Base-by-base conservation (phyloP, 345 rosid genomes). In the Acer campestre region DNA sequence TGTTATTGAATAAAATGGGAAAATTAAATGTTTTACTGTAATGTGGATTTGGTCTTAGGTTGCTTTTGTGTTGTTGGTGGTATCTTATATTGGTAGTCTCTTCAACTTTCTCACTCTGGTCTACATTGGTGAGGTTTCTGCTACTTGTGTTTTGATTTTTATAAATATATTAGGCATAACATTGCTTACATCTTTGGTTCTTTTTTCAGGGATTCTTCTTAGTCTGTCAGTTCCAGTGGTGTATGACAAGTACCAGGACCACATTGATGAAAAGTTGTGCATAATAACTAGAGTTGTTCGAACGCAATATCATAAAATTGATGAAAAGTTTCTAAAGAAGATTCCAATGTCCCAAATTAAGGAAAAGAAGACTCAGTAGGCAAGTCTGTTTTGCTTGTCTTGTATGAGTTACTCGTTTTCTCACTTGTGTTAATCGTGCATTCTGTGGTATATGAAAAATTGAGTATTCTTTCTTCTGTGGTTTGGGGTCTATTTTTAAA, bases 361-460 rank as follows among this genome's bases (percentile, higher is more conserved):
- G 86, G 91, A 83, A 71, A 93, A 92, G 89, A 97, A 92, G 86
- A 83, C 75, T 71, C 87, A 86, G 78, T 93, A 94, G 95, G 87
- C 79, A 86, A 80, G 89, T 77, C 46, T 61, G 61, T n/a, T 75
- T 59, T 11, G 61, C 7, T 61, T 2, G 6, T 8, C 11, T 35
- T 65, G 6, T 27, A 17, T 38, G 31, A 66, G n/a, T 67, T 56
- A 4, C n/a, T 71, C 10, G 20, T 27, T 46, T 20, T 38, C 38
- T 73, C 67, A 6, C 56, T 59, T 38, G 6, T 44, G 25, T 25
- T 17, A 61, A 61, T 44, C 16, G 29, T 25, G 27, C 56, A 61
- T 23, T 48, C 17, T 10, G 48, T 25, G 29, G 48, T 59, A 25
- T 25, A 71, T 40, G 27, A 40, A 59, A 69, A 72, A 42, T 17